These are phyloP conservation scores for Euphorbia celastroides DNA, from an alignment of 441 rosid species.

Conservation along the genomic window DNA sequence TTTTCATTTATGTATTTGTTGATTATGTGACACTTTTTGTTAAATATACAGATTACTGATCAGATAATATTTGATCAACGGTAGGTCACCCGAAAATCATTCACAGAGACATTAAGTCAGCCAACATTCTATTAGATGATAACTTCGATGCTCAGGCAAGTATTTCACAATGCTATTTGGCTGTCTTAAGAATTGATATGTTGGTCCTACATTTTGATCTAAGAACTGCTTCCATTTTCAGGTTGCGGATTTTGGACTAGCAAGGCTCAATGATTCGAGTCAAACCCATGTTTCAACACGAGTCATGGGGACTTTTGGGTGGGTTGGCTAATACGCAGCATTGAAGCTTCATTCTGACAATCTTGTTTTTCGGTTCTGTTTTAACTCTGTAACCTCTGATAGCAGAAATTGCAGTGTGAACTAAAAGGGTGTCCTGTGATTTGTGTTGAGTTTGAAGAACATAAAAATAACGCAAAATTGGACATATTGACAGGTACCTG, in stretches of 20 bases:
- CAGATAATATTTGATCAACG: constrained; percentile 7
- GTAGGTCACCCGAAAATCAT: constrained; percentile 81
- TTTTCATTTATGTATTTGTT: constrained; percentile 4
- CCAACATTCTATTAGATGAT: constrained; percentile 74
- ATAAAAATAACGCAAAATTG: constrained; percentile 1
- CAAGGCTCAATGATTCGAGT: constrained; percentile 60
- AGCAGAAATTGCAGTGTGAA: neutral
- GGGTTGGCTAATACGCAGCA: constrained; percentile 25
- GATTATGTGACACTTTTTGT: neutral
- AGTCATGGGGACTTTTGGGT: constrained; percentile 97
- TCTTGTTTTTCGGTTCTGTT: neutral
- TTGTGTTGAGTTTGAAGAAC: constrained; percentile 3
- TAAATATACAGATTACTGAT: neutral
- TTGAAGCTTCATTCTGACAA: constrained; percentile 4
- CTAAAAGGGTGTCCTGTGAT: neutral
- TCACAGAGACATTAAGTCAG: constrained; percentile 83
- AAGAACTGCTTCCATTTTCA: constrained; percentile 21
- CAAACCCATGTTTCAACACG: constrained; percentile 88
- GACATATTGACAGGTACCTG: constrained; percentile 46
- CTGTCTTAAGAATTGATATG: neutral
- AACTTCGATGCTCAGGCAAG: constrained; percentile 73
- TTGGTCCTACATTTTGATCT: neutral
- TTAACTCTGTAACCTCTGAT: neutral
- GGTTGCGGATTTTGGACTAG: constrained; percentile 98
- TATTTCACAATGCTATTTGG: neutral